Evolutionary conservation across 176 grass and related monocot genomes (phyloP).

Genomic region (Carex cristatella): DNA sequence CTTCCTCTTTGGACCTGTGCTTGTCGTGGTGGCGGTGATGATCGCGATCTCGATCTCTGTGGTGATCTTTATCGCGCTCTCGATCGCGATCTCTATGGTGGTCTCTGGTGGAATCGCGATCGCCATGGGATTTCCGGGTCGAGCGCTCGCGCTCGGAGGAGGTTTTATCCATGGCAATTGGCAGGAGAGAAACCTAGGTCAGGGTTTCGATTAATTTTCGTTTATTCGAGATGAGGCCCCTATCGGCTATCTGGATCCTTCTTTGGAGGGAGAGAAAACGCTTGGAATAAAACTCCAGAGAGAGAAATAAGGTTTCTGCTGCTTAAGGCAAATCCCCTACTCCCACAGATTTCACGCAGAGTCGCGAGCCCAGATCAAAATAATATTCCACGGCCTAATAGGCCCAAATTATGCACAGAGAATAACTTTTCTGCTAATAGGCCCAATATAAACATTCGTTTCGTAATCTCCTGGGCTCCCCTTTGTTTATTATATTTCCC

Average conservation of each 20-base stretch:
- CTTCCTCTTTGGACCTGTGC: slow-evolving; percentile 15
- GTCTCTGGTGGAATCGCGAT: slow-evolving; percentile 25
- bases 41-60: slow-evolving; percentile 31
- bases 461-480: not conserved
- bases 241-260: not conserved
- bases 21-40: slow-evolving; percentile 23
- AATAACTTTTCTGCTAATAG: not conserved
- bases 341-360: too few species aligned
- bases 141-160: slow-evolving; percentile 33
- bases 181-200: not conserved
- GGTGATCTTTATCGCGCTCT: slow-evolving; percentile 28
- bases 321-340: not conserved
- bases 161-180: slow-evolving; percentile 45
- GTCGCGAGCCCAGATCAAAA: not conserved
- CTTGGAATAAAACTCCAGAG: not conserved
- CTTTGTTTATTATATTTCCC: not conserved
- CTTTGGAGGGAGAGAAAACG: not conserved
- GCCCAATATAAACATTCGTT: not conserved
- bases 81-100: slow-evolving; percentile 35
- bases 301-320: not conserved
- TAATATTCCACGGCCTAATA: not conserved
- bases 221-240: not conserved
- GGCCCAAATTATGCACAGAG: not conserved
- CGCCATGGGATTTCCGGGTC: slow-evolving; percentile 10
- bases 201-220: slow-evolving; percentile 23